Base-by-base conservation (phyloP, 202 grass and related monocot species). In the Digitaria exilis region DNA sequence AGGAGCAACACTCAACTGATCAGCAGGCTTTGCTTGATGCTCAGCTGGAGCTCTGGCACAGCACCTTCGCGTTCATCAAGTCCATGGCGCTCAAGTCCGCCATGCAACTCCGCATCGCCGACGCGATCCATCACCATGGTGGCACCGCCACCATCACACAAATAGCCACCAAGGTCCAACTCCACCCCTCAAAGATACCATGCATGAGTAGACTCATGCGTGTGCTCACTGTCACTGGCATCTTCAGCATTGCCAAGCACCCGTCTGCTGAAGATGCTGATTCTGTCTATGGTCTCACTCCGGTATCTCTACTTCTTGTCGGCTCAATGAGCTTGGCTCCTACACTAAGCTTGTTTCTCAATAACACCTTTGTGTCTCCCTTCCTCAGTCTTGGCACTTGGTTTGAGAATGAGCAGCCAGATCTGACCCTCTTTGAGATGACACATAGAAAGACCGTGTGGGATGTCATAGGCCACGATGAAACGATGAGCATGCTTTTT, bases 31-130 rank as follows among this genome's bases (percentile, higher is more conserved):
- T 76, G 54, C 73, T 76, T 14, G 54, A 76, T 7, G 73, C 54
- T 26, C 73, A 76, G 73, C 73, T 77, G 2, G 75, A 77, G 16
- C 75, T 77, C 41, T 63, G 75, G 75, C 57, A 61, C 56, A 63
- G 6, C 26, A 63, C 57, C 1, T 63, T 77, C 0, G 56, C 74
- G 19, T 77, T 77, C 74, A 77, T 62, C 56, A 77, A 77, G 75
- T 63, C 75, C 56, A 77, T 77, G 57, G 56, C 57, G 7, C 26
- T 77, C 24, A 77, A 77, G 57, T 44, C 39, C 39, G 75, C 75
- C 0, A 6, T 77, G 15, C 4, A 63, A 17, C 75, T 77, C 2
- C 41, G 17, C 39, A 62, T 77, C 14, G 57, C 56, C 24, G 57
- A 77, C 1, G 41, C 57, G 17, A 77, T 77, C 41, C 22, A 63